Conservation (phyloP, 768 basidiomycete species). For the Infundibulicybe gibba region DNA sequence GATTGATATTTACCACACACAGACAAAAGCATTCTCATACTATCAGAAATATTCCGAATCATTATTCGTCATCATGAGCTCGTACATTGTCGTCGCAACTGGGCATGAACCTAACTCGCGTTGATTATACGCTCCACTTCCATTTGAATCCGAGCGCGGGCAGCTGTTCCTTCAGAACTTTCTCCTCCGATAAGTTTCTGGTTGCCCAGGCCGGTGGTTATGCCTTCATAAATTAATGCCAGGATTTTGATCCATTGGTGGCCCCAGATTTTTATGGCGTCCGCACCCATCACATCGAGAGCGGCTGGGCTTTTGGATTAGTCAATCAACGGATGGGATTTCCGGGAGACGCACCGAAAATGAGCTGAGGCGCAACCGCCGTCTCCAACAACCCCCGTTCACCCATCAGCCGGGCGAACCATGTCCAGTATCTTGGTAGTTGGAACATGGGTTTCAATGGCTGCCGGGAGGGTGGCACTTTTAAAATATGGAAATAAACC, state of each 20-base stretch:
- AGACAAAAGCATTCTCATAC: too few relatives aligned
- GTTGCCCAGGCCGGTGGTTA: slow-evolving; percentile 48
- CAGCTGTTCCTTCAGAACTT: slow-evolving; percentile 58
- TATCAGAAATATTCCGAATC: too few relatives aligned
- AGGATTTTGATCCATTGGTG: slow-evolving; percentile 76
- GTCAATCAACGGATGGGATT: not conserved
- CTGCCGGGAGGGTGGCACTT: slow-evolving; percentile 29
- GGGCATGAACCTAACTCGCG: too few relatives aligned
- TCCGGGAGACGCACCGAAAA: slow-evolving; percentile 52
- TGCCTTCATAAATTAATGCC: slow-evolving; percentile 58
- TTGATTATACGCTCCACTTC: slow-evolving; percentile 61
- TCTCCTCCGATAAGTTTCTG: slow-evolving; percentile 54
- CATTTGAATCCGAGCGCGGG: slow-evolving; percentile 59
- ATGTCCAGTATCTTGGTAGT: slow-evolving; percentile 65
- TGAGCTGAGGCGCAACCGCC: slow-evolving; percentile 60
- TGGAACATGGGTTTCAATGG: slow-evolving; percentile 55
- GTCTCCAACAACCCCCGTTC: slow-evolving; percentile 48
- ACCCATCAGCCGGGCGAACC: slow-evolving; percentile 61
- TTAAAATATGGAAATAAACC: slow-evolving; percentile 79
- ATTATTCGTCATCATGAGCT: too few relatives aligned
- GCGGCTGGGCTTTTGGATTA: slow-evolving; percentile 43
- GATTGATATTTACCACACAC: too few relatives aligned
- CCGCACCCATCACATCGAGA: slow-evolving; percentile 64
- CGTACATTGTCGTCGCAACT: too few relatives aligned
- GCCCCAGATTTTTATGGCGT: slow-evolving; percentile 67